Evolutionary conservation across 768 basidiomycete species (phyloP), one percentile per base, ranked within the genome.

Genomic region (Amanita rimosa): DNA sequence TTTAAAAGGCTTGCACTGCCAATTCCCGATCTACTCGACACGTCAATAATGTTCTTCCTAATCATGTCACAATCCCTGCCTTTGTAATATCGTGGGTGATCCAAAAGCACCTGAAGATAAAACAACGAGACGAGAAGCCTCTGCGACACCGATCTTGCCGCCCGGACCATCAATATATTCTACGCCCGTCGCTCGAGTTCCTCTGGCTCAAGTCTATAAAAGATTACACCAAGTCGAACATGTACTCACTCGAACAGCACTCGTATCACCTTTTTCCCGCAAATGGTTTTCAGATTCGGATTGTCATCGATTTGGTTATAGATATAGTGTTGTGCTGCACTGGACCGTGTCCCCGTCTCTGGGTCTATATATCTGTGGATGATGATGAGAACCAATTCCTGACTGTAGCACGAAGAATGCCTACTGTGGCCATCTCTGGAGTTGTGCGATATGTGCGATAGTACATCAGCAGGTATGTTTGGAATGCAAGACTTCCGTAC

Each of bases 31-130:
- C 34, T 37, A 26, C 31, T 8, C 16, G 9, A 27, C 27, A 38
- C 42, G 14, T 19, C 13, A 38, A 10, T 24, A n/a, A 17, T 24
- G 4, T 16, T 10, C 13, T 16, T 10, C 13, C 11, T 27, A 11
- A 14, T n/a, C 14, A 9, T 13, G 3, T 24, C 21, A 22, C 50
- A 33, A 53, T n/a, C n/a, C 49, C 29, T 21, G 7, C 56, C 77
- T 66, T 52, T 81, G 78, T 7, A 81, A 61, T 16, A 81, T 75
- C 1, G 72, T 58, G 4, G 76, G 74, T 10, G 78, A 75, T 5
- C 78, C 78, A 48, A 80, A 76, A 1, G 77, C 67, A 0, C 76
- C 78, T 4, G 69, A 68, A 1, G 74, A 71, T n/a, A 81, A 35
- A 16, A 80, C 69, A 0, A 81, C 70, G 1, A 78, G 62, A 3